Percentiles rank a stretch among this genome's conserved stretches.
These are phyloP conservation scores for Cryphonectria nitschkei DNA, from an alignment of 2,329 filamentous ascomycete species.

Conservation along the genomic window DNA sequence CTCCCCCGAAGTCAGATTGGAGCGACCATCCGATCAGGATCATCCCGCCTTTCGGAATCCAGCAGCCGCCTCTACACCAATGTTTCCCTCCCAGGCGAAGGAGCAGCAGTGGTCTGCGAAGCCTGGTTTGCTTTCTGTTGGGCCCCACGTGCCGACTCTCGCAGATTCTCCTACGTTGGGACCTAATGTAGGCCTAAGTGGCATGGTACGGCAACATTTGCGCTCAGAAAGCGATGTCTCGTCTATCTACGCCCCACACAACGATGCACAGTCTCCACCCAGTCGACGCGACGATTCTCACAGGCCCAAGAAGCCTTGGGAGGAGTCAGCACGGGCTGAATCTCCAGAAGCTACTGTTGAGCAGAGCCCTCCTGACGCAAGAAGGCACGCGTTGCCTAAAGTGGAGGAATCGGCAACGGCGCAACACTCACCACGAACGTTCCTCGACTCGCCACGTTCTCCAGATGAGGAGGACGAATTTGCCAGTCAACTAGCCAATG, in stretches of 20 bases:
- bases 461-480: constrained; percentile 68
- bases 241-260: constrained; percentile 66
- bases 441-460: constrained; percentile 20
- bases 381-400: not conserved
- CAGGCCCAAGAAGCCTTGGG: constrained; percentile 9
- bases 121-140: constrained; percentile 27
- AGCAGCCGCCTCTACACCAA: constrained; percentile 48
- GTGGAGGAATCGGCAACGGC: constrained; percentile 5
- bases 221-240: constrained; percentile 81
- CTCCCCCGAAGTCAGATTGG: constrained; percentile 44
- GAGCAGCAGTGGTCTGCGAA: constrained; percentile 34
- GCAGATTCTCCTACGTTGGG: constrained; percentile 81
- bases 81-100: constrained; percentile 37
- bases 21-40: constrained; percentile 56
- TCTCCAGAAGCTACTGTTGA: not conserved
- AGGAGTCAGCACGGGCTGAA: constrained; percentile 10
- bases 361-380: constrained; percentile 31
- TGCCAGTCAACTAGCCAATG: constrained; percentile 71
- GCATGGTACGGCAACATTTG: constrained; percentile 82
- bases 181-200: constrained; percentile 70
- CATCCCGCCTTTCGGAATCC: constrained; percentile 58
- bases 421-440: constrained; percentile 2
- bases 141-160: constrained; percentile 37
- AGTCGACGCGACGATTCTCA: constrained; percentile 14
- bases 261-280: constrained; percentile 9